Evolutionary conservation across 768 basidiomycete species (phyloP).

Genomic region (Suillus lakei): DNA sequence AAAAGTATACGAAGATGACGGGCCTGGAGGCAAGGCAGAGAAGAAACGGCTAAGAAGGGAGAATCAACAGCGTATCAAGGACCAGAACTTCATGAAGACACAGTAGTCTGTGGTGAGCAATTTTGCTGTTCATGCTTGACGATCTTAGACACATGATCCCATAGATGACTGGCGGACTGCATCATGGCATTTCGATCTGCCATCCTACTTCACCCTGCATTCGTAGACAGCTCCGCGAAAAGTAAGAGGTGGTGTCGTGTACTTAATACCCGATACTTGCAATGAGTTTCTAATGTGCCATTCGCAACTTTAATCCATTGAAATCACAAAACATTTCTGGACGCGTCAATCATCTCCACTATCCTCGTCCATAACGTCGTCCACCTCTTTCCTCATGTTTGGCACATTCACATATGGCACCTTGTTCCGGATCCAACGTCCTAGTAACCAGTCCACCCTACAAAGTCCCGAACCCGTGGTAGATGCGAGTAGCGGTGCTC

Average conservation of each 20-base stretch:
- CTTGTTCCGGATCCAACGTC: constrained; percentile 72
- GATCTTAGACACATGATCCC: neutral
- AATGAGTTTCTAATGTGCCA: neutral
- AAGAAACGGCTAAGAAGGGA: constrained; percentile 59
- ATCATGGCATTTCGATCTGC: neutral
- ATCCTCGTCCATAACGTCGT: constrained; percentile 43
- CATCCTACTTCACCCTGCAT: neutral
- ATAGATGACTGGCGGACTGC: neutral
- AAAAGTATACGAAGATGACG: constrained; percentile 66
- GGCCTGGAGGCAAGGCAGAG: constrained; percentile 71
- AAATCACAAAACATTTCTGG: neutral
- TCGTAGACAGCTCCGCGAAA: neutral
- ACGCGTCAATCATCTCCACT: constrained; percentile 30
- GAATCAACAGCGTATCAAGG: constrained; percentile 75
- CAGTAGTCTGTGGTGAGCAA: constrained; percentile 47
- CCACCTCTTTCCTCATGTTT: constrained; percentile 64
- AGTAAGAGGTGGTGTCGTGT: neutral
- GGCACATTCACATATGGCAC: constrained; percentile 69
- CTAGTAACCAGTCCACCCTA: constrained; percentile 79
- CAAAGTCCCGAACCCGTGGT: constrained; percentile 86
- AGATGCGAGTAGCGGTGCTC: constrained; percentile 68
- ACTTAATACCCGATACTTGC: neutral
- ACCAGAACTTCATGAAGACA: constrained; percentile 85
- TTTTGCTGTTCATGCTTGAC: neutral
- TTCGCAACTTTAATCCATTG: neutral